phyloP scores from a whole-genome alignment of 805 yeast species.

The Candida parachauliodes region DNA sequence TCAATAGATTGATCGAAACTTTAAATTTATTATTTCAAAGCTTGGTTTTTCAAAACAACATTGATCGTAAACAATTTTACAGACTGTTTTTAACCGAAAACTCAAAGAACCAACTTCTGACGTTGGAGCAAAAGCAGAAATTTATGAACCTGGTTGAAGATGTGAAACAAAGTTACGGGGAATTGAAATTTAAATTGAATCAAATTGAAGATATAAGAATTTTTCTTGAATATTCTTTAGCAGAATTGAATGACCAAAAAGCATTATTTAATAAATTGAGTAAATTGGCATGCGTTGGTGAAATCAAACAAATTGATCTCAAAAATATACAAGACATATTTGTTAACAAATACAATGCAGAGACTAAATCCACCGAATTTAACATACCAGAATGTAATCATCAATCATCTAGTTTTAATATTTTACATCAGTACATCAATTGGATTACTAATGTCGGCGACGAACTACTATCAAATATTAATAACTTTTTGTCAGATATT shows the following conservation, averaged over 20 bases:
- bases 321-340: constrained; percentile 17
- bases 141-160: constrained; percentile 16
- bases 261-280: constrained; percentile 29
- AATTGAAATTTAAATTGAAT: constrained; percentile 18
- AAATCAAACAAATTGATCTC: constrained; percentile 32
- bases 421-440: constrained; percentile 5
- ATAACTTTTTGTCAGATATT: constrained; percentile 20
- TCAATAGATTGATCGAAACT: constrained; percentile 45
- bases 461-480: constrained; percentile 23
- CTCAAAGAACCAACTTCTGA: constrained; percentile 20
- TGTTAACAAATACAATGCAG: background rate
- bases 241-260: constrained; percentile 37
- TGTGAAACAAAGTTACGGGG: constrained; percentile 19
- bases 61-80: background rate
- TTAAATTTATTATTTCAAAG: constrained; percentile 48
- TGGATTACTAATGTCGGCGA: constrained; percentile 6
- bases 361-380: background rate
- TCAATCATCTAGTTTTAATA: background rate
- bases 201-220: constrained; percentile 41
- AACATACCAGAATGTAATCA: background rate
- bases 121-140: constrained; percentile 28
- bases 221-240: constrained; percentile 44
- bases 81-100: constrained; percentile 5
- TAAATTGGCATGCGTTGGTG: constrained; percentile 31
- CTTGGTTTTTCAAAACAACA: constrained; percentile 24